A percentile compares a stretch with the other conserved stretches of the same genome.
These are phyloP conservation scores for Raddia guianensis DNA, from an alignment of 176 grass and related monocot genomes.

Conservation along the genomic window DNA sequence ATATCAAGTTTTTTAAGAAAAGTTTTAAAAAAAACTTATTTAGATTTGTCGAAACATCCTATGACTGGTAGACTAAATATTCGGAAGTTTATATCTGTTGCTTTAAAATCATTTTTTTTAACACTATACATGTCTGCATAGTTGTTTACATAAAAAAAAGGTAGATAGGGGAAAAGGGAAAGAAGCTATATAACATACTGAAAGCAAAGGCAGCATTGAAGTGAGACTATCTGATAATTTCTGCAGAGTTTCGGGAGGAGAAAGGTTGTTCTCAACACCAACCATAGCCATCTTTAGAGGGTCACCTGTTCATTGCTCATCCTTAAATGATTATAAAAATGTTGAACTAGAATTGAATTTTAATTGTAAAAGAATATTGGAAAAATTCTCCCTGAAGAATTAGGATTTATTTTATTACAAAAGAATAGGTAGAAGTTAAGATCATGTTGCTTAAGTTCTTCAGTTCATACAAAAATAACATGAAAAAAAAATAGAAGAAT, in stretches of 20 bases:
- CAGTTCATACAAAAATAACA: neutral
- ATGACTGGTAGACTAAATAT: neutral
- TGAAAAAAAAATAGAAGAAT: neutral
- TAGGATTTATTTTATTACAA: neutral
- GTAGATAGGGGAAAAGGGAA: neutral
- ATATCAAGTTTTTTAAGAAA: neutral
- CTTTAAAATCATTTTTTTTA: neutral
- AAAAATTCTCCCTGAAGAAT: neutral
- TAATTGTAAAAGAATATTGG: neutral
- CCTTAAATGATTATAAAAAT: slow-evolving; percentile 14
- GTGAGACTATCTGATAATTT: slow-evolving; percentile 75
- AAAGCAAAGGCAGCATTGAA: slow-evolving; percentile 86
- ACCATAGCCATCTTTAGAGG: slow-evolving; percentile 91
- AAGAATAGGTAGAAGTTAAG: neutral
- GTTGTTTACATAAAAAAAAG: neutral
- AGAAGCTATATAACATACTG: slow-evolving; percentile 49
- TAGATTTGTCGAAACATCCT: neutral
- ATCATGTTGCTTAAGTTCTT: neutral
- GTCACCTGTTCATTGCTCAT: slow-evolving; percentile 55
- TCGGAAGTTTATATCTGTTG: neutral
- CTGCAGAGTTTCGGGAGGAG: slow-evolving; percentile 63
- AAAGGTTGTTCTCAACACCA: slow-evolving; percentile 61
- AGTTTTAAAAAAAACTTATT: neutral
- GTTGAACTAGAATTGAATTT: slow-evolving; percentile 16
- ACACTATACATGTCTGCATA: neutral